Conservation (phyloP, 192 early-diverging fungal genomes). For the Haplosporangium gracile region DNA sequence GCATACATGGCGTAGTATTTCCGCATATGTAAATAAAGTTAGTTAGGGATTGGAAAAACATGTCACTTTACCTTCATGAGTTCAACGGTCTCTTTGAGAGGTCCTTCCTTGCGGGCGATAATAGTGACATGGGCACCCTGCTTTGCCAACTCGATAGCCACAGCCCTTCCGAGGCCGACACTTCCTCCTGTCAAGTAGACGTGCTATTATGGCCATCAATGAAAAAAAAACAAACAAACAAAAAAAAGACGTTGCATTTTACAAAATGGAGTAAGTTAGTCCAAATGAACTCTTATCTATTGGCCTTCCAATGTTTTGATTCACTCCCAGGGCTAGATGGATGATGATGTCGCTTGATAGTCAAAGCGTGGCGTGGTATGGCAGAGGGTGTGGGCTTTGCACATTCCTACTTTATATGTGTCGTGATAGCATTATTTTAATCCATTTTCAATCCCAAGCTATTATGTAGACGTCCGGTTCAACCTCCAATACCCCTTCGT, state of each 20-base stretch:
- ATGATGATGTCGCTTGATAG: too few relatives aligned
- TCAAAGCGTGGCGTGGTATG: too few relatives aligned
- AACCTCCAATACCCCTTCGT: too few relatives aligned
- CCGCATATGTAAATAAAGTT: background rate
- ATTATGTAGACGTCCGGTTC: too few relatives aligned
- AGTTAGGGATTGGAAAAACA: background rate
- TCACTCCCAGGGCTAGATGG: too few relatives aligned
- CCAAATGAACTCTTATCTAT: too few relatives aligned
- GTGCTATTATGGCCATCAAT: slow-evolving; percentile 57
- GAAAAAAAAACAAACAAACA: background rate
- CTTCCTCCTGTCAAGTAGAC: slow-evolving; percentile 84
- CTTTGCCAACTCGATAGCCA: slow-evolving; percentile 74
- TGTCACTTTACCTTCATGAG: slow-evolving; percentile 62
- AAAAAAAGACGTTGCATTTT: background rate
- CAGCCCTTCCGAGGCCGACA: slow-evolving; percentile 74
- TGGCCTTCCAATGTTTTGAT: too few relatives aligned
- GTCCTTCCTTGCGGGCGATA: slow-evolving; percentile 64
- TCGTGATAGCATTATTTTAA: too few relatives aligned
- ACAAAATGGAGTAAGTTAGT: background rate
- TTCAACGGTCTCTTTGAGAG: slow-evolving; percentile 66
- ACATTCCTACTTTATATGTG: too few relatives aligned
- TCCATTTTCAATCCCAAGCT: too few relatives aligned
- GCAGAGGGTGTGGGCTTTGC: too few relatives aligned
- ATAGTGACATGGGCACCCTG: slow-evolving; percentile 80
- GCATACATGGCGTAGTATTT: too few relatives aligned